A percentile compares a stretch with the other conserved stretches of the same genome.
These are phyloP conservation scores for Melampsora larici-populina DNA, from an alignment of 1,284 basidiomycete genomes.

Conservation along the genomic window DNA sequence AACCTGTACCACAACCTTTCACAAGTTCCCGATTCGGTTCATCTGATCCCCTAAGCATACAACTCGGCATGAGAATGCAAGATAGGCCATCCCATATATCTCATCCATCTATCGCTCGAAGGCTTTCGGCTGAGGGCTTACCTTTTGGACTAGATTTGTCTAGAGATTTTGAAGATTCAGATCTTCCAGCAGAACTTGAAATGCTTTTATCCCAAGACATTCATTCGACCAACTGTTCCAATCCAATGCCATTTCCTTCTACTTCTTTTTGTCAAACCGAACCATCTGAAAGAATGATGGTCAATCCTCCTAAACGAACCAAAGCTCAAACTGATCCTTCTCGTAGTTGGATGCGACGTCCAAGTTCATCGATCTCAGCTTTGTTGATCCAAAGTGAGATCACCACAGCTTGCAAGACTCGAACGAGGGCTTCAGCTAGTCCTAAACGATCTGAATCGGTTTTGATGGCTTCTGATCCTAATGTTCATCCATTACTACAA, in stretches of 20 bases:
- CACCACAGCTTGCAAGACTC: neutral
- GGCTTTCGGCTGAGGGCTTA: neutral
- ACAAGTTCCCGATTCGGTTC: neutral
- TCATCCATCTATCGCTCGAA: too few relatives aligned
- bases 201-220: neutral
- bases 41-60: neutral
- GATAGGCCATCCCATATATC: too few relatives aligned
- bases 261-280: neutral
- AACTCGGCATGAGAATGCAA: too few relatives aligned
- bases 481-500: neutral
- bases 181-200: neutral
- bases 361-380: slow-evolving; percentile 19
- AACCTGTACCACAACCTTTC: neutral
- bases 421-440: neutral
- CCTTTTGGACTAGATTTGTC: neutral
- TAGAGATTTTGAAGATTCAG: too few relatives aligned
- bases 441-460: neutral
- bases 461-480: neutral
- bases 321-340: neutral
- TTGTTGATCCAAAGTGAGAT: neutral
- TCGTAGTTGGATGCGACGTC: neutral
- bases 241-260: neutral
- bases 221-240: neutral
- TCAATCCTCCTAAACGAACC: neutral
- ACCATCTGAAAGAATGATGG: neutral